Conservation (phyloP, 768 basidiomycete species). For the Trametes coccinea region DNA sequence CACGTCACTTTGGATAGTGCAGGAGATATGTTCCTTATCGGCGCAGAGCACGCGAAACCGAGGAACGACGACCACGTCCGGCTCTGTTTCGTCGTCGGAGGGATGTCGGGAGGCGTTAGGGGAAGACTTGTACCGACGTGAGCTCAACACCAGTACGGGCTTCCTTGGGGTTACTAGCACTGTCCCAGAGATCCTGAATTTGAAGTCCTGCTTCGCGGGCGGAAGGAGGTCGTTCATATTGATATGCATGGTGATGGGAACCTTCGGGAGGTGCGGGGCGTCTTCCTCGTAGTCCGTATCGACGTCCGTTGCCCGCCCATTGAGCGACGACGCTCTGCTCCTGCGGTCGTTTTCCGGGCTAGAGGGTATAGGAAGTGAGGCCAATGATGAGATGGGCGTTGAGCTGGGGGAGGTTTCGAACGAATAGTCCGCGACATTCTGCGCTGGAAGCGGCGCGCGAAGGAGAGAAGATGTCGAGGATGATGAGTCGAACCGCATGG, state of each 20-base stretch:
- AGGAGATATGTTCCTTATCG: conserved; percentile 59
- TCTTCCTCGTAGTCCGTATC: conserved; percentile 29
- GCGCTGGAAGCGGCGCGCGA: conserved; percentile 70
- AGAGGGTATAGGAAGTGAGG: conserved; percentile 40
- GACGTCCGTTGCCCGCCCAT: conserved; percentile 20
- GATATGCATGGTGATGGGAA: conserved; percentile 71
- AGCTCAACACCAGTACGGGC: conserved; percentile 18
- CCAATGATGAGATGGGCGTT: conserved; percentile 42
- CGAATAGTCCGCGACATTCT: conserved; percentile 68
- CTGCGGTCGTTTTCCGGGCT: conserved; percentile 36
- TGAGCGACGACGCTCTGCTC: conserved; percentile 42
- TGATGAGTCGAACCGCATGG: conserved; percentile 27
- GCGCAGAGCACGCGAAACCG: conserved; percentile 69
- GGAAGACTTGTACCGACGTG: conserved; percentile 19
- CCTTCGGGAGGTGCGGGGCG: conserved; percentile 45
- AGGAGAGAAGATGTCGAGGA: conserved; percentile 51
- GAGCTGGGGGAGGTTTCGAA: conserved; percentile 68
- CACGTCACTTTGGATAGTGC: conserved; percentile 60
- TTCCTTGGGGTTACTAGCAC: conserved; percentile 54
- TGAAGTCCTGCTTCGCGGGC: conserved; percentile 62
- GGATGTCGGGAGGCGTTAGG: conserved; percentile 13
- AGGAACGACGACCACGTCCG: conserved; percentile 61
- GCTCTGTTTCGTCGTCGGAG: conserved; percentile 35
- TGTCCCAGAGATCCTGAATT: conserved; percentile 65
- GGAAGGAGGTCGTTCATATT: conserved; percentile 79